These are phyloP conservation scores for Gynandropsis gynandra DNA, from an alignment of 345 rosid genomes.

Conservation along the genomic window DNA sequence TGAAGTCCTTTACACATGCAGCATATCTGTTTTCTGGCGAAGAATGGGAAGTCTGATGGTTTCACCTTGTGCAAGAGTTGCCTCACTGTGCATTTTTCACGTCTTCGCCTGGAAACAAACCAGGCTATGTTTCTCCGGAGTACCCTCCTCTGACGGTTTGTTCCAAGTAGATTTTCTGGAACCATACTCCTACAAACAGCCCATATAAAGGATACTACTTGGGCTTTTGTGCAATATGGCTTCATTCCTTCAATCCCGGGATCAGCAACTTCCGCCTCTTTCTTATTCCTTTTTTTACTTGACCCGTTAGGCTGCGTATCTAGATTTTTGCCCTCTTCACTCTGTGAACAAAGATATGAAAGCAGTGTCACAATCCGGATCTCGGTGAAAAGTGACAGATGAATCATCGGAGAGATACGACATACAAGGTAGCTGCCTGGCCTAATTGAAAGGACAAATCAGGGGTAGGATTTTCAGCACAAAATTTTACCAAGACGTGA, in stretches of 20 bases:
- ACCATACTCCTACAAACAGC: constrained; percentile 59
- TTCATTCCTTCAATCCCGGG: constrained; percentile 25
- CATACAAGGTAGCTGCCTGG: constrained; percentile 1
- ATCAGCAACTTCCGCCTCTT: constrained; percentile 14
- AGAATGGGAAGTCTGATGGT: constrained; percentile 41
- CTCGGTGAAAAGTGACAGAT: constrained; percentile 8
- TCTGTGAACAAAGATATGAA: constrained; percentile 29
- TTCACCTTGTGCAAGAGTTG: constrained; percentile 61
- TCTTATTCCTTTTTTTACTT: constrained; percentile 12
- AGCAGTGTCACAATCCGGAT: constrained; percentile 1
- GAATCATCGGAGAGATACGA: not conserved
- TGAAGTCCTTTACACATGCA: constrained; percentile 24
- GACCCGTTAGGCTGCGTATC: constrained; percentile 18
- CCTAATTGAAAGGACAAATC: not conserved
- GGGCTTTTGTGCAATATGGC: constrained; percentile 48
- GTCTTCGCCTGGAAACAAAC: constrained; percentile 57
- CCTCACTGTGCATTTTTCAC: constrained; percentile 52
- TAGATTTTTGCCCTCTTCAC: constrained; percentile 14
- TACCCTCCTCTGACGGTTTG: constrained; percentile 53
- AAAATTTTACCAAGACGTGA: not conserved
- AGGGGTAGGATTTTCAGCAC: not conserved
- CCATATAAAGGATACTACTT: constrained; percentile 78
- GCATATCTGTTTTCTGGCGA: constrained; percentile 33
- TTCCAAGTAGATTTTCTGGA: constrained; percentile 69
- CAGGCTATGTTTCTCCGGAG: constrained; percentile 56